phyloP scores from a whole-genome alignment of 2,329 filamentous ascomycete species.

The Ascochyta fabae region DNA sequence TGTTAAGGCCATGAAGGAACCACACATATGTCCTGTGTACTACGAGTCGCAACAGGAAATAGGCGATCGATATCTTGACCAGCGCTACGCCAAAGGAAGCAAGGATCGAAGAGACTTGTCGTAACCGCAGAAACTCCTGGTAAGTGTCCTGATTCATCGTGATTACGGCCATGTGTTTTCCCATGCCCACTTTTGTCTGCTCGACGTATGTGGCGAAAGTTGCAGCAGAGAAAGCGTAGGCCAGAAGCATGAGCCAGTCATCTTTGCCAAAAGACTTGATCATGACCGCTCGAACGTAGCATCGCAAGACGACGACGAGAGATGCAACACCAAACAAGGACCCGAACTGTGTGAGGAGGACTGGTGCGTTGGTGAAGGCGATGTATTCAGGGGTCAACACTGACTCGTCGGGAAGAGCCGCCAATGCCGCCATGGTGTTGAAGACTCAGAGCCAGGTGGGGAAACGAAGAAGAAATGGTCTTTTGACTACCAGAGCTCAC shows the following conservation, averaged over 20 bases:
- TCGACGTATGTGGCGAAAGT: constrained; percentile 52
- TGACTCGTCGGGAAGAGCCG: constrained; percentile 1
- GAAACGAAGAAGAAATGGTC: neutral
- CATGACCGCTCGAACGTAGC: constrained; percentile 57
- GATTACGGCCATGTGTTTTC: constrained; percentile 54
- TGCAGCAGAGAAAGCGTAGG: constrained; percentile 27
- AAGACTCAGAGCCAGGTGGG: neutral
- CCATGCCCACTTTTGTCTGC: constrained; percentile 56
- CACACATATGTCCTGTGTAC: constrained; percentile 43
- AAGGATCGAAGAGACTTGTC: constrained; percentile 55
- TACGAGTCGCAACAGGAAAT: constrained; percentile 56
- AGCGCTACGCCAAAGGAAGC: constrained; percentile 55
- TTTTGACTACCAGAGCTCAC: neutral
- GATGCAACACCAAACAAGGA: constrained; percentile 49
- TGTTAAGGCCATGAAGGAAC: constrained; percentile 51
- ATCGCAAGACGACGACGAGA: constrained; percentile 49
- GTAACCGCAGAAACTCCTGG: constrained; percentile 49
- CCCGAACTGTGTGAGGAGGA: constrained; percentile 53
- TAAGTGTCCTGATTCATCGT: constrained; percentile 36
- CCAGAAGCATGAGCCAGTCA: constrained; percentile 56
- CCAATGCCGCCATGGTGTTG: constrained; percentile 2
- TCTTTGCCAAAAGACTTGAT: constrained; percentile 59
- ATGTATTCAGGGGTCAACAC: constrained; percentile 39
- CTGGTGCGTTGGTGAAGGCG: constrained; percentile 45
- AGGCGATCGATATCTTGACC: constrained; percentile 58